A percentile compares a stretch with the other conserved stretches of the same genome.
These are phyloP conservation scores for Phytophthora agathidicida DNA, from an alignment of 352 stramenopile species.

Conservation along the genomic window DNA sequence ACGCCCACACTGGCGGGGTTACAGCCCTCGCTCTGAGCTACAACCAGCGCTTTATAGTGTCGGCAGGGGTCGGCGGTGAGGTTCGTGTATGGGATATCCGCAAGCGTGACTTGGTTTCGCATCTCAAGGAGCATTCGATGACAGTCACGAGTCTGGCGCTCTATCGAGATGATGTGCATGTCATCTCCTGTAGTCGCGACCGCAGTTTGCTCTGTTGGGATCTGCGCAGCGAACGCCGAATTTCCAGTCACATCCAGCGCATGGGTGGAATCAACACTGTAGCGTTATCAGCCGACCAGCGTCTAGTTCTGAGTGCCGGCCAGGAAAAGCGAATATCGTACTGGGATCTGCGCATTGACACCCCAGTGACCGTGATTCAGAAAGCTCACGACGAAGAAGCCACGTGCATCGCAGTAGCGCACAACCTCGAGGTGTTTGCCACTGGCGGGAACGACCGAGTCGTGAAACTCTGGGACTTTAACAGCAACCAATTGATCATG, in stretches of 20 bases:
- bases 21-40: conserved; percentile 90
- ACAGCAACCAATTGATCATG: conserved; percentile 62
- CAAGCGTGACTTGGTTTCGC: conserved; percentile 88
- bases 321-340: conserved; percentile 94
- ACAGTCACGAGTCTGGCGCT: conserved; percentile 85
- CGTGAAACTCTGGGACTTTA: conserved; percentile 89
- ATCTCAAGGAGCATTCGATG: conserved; percentile 94
- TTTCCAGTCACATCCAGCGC: conserved; percentile 90
- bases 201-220: conserved; percentile 94
- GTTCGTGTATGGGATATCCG: conserved; percentile 94
- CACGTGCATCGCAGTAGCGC: conserved; percentile 88
- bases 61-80: conserved; percentile 82
- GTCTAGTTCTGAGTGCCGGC: conserved; percentile 89
- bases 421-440: conserved; percentile 85
- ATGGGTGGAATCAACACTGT: conserved; percentile 95
- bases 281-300: conserved; percentile 87
- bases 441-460: conserved; percentile 89
- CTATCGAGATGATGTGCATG: conserved; percentile 91
- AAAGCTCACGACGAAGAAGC: conserved; percentile 86
- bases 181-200: conserved; percentile 90
- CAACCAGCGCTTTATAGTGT: conserved; percentile 91
- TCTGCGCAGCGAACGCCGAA: conserved; percentile 82
- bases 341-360: conserved; percentile 91
- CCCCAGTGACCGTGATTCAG: conserved; percentile 79
- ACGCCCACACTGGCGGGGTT: conserved; percentile 89